phyloP scores from a whole-genome alignment of 495 filamentous ascomycete species.

The Penicillium flavigenum region DNA sequence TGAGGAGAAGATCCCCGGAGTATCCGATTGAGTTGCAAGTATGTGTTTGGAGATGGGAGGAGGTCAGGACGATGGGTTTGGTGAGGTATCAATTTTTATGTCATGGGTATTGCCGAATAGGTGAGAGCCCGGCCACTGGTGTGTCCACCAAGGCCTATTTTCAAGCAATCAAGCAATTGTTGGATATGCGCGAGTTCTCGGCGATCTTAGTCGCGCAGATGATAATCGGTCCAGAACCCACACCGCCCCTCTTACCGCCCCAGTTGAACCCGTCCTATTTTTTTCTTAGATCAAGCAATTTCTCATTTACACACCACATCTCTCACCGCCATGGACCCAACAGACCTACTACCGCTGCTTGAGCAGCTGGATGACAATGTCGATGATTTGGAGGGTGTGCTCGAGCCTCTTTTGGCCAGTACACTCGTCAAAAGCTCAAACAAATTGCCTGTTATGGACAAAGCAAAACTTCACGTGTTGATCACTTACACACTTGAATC shows the following conservation, averaged over 20 bases:
- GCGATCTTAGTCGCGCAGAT: constrained; percentile 19
- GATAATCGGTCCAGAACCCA: constrained; percentile 12
- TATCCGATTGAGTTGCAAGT: constrained; percentile 1
- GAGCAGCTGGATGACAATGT: constrained; percentile 73
- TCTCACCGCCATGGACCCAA: constrained; percentile 40
- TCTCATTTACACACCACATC: constrained; percentile 13
- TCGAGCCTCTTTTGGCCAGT: constrained; percentile 64
- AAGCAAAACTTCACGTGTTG: constrained; percentile 85
- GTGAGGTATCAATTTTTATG: background rate
- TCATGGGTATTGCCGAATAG: background rate
- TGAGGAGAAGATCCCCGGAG: constrained; percentile 15
- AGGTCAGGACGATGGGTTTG: background rate
- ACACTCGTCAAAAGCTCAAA: constrained; percentile 65
- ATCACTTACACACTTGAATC: constrained; percentile 86
- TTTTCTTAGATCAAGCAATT: constrained; percentile 20
- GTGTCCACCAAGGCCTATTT: constrained; percentile 2
- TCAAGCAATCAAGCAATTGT: background rate
- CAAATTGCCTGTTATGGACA: constrained; percentile 87
- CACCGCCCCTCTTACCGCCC: constrained; percentile 29
- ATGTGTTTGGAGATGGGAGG: background rate
- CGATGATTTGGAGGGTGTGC: constrained; percentile 69
- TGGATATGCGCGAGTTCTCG: background rate
- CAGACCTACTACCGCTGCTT: constrained; percentile 53
- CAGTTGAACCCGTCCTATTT: constrained; percentile 22
- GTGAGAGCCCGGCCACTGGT: background rate